Percentiles rank a stretch among this genome's conserved stretches.
phyloP scores from a whole-genome alignment of 1,284 basidiomycete species.

The Phenoliferia sp. region DNA sequence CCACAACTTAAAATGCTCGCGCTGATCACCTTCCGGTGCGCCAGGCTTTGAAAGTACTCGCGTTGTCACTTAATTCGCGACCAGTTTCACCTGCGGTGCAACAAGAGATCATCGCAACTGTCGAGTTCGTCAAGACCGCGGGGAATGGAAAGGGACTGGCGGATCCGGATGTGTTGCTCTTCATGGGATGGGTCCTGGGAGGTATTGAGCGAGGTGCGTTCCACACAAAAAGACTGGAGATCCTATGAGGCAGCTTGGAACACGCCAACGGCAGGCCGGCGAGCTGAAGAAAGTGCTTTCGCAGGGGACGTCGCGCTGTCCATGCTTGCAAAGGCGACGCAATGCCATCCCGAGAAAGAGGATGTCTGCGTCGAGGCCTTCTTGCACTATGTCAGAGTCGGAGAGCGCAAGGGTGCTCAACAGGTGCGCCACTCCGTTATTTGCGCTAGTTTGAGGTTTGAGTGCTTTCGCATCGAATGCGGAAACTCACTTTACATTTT shows the following conservation, averaged over 20 bases:
- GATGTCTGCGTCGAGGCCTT: conserved; percentile 76
- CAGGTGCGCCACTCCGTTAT: conserved; percentile 33
- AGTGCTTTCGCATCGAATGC: not conserved
- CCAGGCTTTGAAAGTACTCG: conserved; percentile 76
- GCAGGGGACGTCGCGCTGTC: conserved; percentile 35
- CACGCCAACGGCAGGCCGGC: too few species aligned
- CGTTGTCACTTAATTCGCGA: conserved; percentile 67
- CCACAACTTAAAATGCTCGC: conserved; percentile 2
- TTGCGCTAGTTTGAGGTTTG: not conserved
- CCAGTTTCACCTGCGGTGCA: conserved; percentile 59
- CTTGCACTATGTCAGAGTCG: conserved; percentile 48
- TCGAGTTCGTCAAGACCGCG: conserved; percentile 47
- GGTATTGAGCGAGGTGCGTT: conserved; percentile 61
- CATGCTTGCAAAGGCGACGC: conserved; percentile 39
- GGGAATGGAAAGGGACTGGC: conserved; percentile 64
- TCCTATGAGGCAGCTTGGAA: too few species aligned
- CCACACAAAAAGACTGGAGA: too few species aligned
- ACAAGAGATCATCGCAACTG: conserved; percentile 57
- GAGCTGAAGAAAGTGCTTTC: not conserved
- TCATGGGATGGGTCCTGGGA: conserved; percentile 54
- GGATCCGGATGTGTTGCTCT: conserved; percentile 46
- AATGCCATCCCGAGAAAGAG: conserved; percentile 66
- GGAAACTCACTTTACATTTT: not conserved
- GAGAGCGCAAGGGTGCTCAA: conserved; percentile 37
- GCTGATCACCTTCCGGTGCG: conserved; percentile 1